These are phyloP conservation scores for Phalaenopsis hybrid DNA, from an alignment of 116 monocot species.

Conservation along the genomic window DNA sequence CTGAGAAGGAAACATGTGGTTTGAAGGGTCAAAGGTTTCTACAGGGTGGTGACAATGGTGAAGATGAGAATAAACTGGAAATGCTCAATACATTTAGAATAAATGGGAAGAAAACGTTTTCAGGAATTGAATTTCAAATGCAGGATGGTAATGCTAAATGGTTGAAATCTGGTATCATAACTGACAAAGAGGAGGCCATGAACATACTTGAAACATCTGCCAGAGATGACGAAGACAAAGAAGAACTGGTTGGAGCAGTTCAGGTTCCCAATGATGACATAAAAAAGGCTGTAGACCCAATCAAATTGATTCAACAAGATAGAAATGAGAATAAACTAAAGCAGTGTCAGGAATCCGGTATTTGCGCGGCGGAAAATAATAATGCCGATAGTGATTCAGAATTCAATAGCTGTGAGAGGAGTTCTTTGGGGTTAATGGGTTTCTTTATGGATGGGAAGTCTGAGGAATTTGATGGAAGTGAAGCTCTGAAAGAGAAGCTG, in stretches of 20 bases:
- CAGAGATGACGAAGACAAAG: constrained; percentile 4
- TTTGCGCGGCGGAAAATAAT: background rate
- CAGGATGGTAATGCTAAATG: constrained; percentile 11
- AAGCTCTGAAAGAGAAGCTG: background rate
- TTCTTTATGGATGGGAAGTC: background rate
- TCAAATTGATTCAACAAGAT: constrained; percentile 10
- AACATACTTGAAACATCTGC: constrained; percentile 1
- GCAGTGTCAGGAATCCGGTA: background rate
- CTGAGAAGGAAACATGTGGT: background rate
- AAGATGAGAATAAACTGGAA: background rate
- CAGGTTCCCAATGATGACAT: constrained; percentile 5
- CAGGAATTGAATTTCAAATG: background rate
- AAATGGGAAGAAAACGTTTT: constrained; percentile 12
- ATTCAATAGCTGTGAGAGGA: background rate
- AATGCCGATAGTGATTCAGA: background rate
- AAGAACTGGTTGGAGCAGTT: constrained; percentile 2
- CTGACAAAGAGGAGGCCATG: constrained; percentile 3
- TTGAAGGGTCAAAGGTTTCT: background rate
- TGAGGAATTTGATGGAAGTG: background rate
- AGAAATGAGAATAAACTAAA: constrained; percentile 8
- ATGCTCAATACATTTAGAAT: constrained; percentile 9
- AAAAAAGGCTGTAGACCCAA: background rate
- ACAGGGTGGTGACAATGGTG: background rate
- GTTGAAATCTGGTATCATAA: constrained; percentile 12
- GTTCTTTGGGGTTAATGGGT: background rate